Evolutionary conservation across 2,329 filamentous ascomycete species (phyloP), one percentile per base, ranked within the genome.

Genomic region (Neophaeococcomyces aloes): DNA sequence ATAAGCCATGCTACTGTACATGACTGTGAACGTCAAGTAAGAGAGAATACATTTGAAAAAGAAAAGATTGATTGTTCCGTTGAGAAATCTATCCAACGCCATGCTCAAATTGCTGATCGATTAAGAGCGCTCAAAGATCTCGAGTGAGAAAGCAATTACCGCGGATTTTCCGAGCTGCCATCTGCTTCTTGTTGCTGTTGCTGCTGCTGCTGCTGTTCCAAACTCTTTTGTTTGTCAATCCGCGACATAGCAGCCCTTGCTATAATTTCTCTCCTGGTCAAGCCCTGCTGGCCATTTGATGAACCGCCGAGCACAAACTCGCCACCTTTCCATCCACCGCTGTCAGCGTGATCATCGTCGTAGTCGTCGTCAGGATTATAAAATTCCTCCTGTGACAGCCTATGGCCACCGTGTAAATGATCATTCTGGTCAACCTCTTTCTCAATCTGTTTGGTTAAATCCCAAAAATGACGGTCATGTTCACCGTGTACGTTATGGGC

Each of bases 381-480:
- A 61, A 69, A 82, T 66, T 68, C 78, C 48, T 74, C 63, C 10
- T 65, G 65, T 2, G 68, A 78, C 2, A 89, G 63, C 4, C 71
- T 76, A 41, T 72, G 67, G 0, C 88, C 88, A 0, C 79, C 78
- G 18, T 72, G 72, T 57, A 72, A 81, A 80, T 84, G 94, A 66
- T 95, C 87, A 13, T 76, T 83, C 38, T 67, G 69, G 45, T 83
- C 81, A 2, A 95, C 89, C 68, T 95, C 89, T 39, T 74, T 72
- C 69, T 96, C 54, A 57, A 95, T 93, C 67, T 82, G 74, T 54
- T 79, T 80, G 53, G 85, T 94, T 56, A 98, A 62, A 42, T 86
- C 76, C 89, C 91, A 96, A 58, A 98, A 98, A 36, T 83, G 68
- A 14, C 78, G 70, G 62, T 96, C 87, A 61, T 98, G 91, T 0